Base-by-base conservation (phyloP, 2,329 filamentous ascomycete genomes). In the Cladosporium oxysporum region DNA sequence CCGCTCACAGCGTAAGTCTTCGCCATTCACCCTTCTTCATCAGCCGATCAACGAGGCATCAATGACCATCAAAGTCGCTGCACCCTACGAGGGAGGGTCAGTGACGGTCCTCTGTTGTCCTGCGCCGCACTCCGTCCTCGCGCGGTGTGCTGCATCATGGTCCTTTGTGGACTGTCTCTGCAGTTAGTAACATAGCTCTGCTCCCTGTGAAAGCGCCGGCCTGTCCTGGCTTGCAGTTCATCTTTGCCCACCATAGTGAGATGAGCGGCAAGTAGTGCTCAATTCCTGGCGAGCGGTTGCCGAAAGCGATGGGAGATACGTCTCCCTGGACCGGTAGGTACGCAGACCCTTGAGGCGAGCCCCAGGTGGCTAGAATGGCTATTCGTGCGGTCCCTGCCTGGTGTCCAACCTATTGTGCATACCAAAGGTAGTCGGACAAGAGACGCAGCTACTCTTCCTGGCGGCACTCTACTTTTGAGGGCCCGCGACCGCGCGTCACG, bases 101-200 rank as follows among this genome's bases (percentile, higher is more conserved):
- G 41, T 23, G n/a, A 11, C 41, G 41, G 41, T 47, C 41, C 41
- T 47, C 49, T 52, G 29, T 12, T 58, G 55, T 41, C 55, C 55
- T 37, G 55, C 55, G 55, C 33, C 12, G 57, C 26, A 29, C 37
- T 14, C 35, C 57, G 57, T 47, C 57, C 57, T 59, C 57, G 57
- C 26, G 26, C 57, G 57, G 23, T 29, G 35, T 47, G 26, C 57
- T 47, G 35, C 57, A 44, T 7, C 33, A 59, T 58, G 23, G 23
- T 26, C 18, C 57, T 47, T 47, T 31, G 57, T 26, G 57, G 37
- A 44, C 23, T 41, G 57, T 59, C 57, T 47, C 21, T 44, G 57
- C 57, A 31, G 33, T 59, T 23, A 41, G 5, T 59, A 59, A 11
- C 37, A 23, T 14, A 44, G 33, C 31, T 47, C 23, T 10, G 57